These are phyloP conservation scores for Saccharomycopsis javanensis DNA, from an alignment of 805 yeast species.

Conservation along the genomic window DNA sequence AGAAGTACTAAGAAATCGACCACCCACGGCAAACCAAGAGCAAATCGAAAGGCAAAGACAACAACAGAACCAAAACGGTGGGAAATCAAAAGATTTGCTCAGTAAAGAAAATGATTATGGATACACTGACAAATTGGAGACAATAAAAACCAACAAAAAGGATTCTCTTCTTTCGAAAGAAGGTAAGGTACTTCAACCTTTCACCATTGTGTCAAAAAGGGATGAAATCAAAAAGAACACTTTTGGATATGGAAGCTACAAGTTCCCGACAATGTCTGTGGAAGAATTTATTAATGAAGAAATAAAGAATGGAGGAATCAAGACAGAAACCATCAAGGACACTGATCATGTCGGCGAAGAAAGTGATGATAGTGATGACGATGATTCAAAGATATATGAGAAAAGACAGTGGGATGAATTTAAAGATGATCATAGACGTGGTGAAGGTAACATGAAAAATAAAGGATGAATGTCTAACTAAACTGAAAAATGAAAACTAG, in stretches of 20 bases:
- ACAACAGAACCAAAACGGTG: constrained; percentile 12
- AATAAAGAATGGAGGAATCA: constrained; percentile 73
- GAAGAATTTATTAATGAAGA: constrained; percentile 89
- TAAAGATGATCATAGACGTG: constrained; percentile 74
- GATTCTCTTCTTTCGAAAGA: constrained; percentile 50
- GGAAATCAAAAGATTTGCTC: constrained; percentile 15
- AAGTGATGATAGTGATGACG: constrained; percentile 45
- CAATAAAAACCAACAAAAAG: constrained; percentile 24
- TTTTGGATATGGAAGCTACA: constrained; percentile 77
- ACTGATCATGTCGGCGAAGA: constrained; percentile 27
- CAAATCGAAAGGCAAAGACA: constrained; percentile 20
- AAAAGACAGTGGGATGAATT: constrained; percentile 91
- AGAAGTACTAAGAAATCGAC: constrained; percentile 46
- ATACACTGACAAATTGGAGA: constrained; percentile 58
- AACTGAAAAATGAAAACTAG: too few species aligned
- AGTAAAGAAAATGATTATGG: constrained; percentile 30
- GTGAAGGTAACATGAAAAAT: constrained; percentile 81
- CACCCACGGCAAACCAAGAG: constrained; percentile 19
- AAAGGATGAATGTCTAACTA: constrained; percentile 33
- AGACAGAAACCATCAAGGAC: constrained; percentile 32
- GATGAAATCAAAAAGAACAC: constrained; percentile 56
- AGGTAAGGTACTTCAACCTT: constrained; percentile 79
- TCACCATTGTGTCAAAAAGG: constrained; percentile 56
- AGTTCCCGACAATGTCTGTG: constrained; percentile 85
- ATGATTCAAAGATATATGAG: constrained; percentile 56